phyloP scores from a whole-genome alignment of 2,329 filamentous ascomycete genomes.

The Byssothecium circinans region DNA sequence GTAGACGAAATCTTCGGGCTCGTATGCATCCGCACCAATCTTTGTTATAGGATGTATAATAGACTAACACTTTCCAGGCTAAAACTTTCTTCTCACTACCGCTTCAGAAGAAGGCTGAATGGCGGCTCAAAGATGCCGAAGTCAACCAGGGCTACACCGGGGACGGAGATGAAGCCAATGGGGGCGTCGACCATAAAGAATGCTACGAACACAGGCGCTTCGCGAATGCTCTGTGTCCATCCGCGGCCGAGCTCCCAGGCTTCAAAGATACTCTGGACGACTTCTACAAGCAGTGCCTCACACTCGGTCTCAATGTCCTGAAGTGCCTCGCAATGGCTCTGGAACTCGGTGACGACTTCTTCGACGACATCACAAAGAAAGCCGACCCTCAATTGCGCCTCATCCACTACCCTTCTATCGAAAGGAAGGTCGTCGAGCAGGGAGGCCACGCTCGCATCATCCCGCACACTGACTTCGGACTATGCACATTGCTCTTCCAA shows the following conservation, averaged over 20 bases:
- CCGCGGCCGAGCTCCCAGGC: conserved; percentile 21
- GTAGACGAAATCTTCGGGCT: conserved; percentile 34
- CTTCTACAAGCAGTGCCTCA: conserved; percentile 27
- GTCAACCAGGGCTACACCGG: conserved; percentile 46
- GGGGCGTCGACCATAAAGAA: conserved; percentile 33
- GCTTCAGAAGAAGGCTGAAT: conserved; percentile 34
- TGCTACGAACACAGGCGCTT: conserved; percentile 27
- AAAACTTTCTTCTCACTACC: conserved; percentile 43
- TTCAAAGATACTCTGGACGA: conserved; percentile 28
- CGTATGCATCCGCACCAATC: conserved; percentile 14
- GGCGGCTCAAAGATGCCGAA: conserved; percentile 41
- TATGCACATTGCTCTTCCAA: conserved; percentile 45
- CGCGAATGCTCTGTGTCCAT: conserved; percentile 23
- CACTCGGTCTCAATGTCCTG: conserved; percentile 23
- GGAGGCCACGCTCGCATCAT: conserved; percentile 29
- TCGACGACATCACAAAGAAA: conserved; percentile 24
- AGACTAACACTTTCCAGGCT: conserved; percentile 13
- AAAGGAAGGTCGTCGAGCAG: conserved; percentile 22
- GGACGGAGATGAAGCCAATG: conserved; percentile 40
- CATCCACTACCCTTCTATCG: conserved; percentile 32
- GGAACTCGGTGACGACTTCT: conserved; percentile 29
- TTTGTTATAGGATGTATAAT: not conserved
- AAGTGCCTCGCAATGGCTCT: conserved; percentile 31
- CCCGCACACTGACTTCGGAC: conserved; percentile 37
- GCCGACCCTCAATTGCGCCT: conserved; percentile 32